These are phyloP conservation scores for Porphyrellus cyaneotinctus DNA, from an alignment of 768 basidiomycete species.

Conservation along the genomic window DNA sequence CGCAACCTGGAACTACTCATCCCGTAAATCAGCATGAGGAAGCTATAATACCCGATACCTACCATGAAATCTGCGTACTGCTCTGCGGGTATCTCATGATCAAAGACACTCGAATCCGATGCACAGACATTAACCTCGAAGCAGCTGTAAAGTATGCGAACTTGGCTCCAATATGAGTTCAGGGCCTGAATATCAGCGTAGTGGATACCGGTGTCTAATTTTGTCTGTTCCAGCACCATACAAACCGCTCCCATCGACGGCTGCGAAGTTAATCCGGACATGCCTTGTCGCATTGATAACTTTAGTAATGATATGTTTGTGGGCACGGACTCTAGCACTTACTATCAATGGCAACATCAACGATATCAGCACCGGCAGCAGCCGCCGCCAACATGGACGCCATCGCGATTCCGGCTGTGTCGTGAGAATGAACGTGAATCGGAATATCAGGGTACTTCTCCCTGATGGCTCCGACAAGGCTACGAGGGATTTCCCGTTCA, in stretches of 20 bases:
- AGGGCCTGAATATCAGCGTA: slow-evolving; percentile 96
- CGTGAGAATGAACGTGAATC: slow-evolving; percentile 99
- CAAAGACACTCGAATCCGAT: slow-evolving; percentile 96
- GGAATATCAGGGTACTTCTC: slow-evolving; percentile 96
- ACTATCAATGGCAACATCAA: slow-evolving; percentile 99
- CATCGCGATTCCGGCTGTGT: slow-evolving; percentile 96
- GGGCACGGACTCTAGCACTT: slow-evolving; percentile 29
- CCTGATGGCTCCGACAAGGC: slow-evolving; percentile 91
- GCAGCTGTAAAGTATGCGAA: slow-evolving; percentile 90
- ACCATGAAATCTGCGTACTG: slow-evolving; percentile 95
- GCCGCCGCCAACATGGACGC: slow-evolving; percentile 98
- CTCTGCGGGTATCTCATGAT: slow-evolving; percentile 99
- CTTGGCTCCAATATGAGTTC: slow-evolving; percentile 97
- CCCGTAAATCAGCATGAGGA: slow-evolving; percentile 18
- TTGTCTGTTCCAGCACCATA: slow-evolving; percentile 91
- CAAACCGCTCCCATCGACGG: slow-evolving; percentile 99
- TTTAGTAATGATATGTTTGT: slow-evolving; percentile 8
- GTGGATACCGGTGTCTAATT: slow-evolving; percentile 91
- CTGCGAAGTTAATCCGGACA: slow-evolving; percentile 98
- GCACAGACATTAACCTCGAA: slow-evolving; percentile 98
- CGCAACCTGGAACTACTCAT: slow-evolving; percentile 88
- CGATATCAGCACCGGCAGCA: slow-evolving; percentile 95
- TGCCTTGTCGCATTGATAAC: slow-evolving; percentile 56
- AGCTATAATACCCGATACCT: slow-evolving; percentile 23
- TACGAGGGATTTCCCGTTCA: slow-evolving; percentile 28